Base-by-base conservation (phyloP, 1,284 basidiomycete genomes). In the Gomphus bonarii region DNA sequence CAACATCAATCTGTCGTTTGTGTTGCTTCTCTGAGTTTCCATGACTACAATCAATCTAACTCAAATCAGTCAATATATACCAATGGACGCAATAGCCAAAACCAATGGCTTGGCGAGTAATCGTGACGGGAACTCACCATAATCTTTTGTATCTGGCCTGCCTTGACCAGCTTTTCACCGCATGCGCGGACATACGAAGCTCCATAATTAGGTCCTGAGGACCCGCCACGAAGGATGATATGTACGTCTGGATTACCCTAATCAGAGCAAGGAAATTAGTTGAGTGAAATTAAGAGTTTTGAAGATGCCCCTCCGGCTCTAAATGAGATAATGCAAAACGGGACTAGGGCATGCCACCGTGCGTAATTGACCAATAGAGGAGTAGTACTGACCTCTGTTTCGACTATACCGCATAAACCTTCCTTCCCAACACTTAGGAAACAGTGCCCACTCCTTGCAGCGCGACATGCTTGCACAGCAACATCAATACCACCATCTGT, bases 21-120 rank as follows among this genome's bases (percentile, higher is more conserved):
- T 94, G 87, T 68, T 95, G 86, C 70, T 95, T 95, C 58, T 79
- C 81, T 66, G 88, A 91, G 73, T 97, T 97, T 59, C 93, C 93
- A 66, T 93, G 95, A 64, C 91, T 95, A 79, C 95, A 97, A 70
- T 97, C 94, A 65, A 95, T 83, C 89, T 92, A n/a, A n/a, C n/a
- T n/a, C n/a, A n/a, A n/a, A n/a, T n/a, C n/a, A n/a, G n/a, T n/a
- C n/a, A n/a, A n/a, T n/a, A n/a, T n/a, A n/a, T n/a, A n/a, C n/a
- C n/a, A n/a, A n/a, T n/a, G n/a, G n/a, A n/a, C n/a, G n/a, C n/a
- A n/a, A n/a, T n/a, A n/a, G n/a, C n/a, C n/a, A n/a, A n/a, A n/a
- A n/a, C n/a, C n/a, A n/a, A n/a, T n/a, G n/a, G n/a, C n/a, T n/a
- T n/a, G n/a, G n/a, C n/a, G n/a, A n/a, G n/a, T n/a, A n/a, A 31